Percentiles rank a stretch among this genome's conserved stretches.
Evolutionary conservation across 2,329 filamentous ascomycete genomes (phyloP).

Genomic region (Aureobasidium sp.): DNA sequence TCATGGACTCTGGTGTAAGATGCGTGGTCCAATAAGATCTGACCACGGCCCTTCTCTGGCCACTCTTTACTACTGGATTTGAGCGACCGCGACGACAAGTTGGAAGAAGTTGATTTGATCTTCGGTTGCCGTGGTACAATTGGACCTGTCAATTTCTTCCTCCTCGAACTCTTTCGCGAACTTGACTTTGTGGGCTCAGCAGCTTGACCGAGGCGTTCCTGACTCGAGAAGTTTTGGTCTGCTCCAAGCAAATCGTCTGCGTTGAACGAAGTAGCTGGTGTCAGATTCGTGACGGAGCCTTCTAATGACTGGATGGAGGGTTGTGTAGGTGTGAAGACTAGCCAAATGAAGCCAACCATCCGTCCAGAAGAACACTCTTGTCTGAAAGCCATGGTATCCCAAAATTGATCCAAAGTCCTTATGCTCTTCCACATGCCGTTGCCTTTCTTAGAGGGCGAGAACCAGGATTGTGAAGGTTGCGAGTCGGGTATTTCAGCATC

Average conservation of each 20-base stretch:
- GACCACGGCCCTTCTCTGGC: conserved; percentile 56
- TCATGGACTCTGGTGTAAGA: conserved; percentile 63
- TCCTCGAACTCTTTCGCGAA: conserved; percentile 25
- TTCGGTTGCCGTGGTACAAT: conserved; percentile 57
- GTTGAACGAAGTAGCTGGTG: not conserved
- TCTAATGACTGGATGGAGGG: not conserved
- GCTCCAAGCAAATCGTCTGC: not conserved
- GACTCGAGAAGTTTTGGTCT: not conserved
- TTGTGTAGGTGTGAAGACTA: conserved; percentile 61
- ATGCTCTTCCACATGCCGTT: conserved; percentile 76
- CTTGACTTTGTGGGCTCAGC: conserved; percentile 1
- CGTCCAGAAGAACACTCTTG: conserved; percentile 93
- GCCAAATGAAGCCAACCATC: conserved; percentile 90
- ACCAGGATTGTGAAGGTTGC: conserved; percentile 28
- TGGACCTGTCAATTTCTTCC: conserved; percentile 48
- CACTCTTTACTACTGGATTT: conserved; percentile 59
- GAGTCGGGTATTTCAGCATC: conserved; percentile 66
- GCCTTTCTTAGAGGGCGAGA: conserved; percentile 36
- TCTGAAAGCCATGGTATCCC: conserved; percentile 96
- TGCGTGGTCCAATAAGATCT: conserved; percentile 55
- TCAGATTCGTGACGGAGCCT: not conserved
- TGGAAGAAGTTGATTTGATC: conserved; percentile 48
- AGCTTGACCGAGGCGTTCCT: not conserved
- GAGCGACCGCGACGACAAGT: conserved; percentile 39
- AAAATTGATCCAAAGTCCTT: conserved; percentile 80